Base-by-base conservation (phyloP, 495 filamentous ascomycete genomes). In the Daldinia childiae region DNA sequence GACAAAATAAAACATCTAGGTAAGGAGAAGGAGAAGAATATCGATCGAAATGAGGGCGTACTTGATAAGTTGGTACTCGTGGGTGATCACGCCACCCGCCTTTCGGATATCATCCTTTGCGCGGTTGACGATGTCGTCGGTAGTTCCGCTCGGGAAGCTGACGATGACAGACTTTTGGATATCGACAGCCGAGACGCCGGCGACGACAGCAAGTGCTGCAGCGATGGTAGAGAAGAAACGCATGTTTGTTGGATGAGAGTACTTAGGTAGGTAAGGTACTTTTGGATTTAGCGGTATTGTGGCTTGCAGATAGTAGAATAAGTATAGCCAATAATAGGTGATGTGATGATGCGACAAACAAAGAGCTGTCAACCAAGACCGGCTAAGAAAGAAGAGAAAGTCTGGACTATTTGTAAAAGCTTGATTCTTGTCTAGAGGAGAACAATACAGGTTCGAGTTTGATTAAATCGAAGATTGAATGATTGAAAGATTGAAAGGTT, bases 151-250 rank as follows among this genome's bases (percentile, higher is more conserved):
- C 26, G 90, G 89, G 77, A 92, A 97, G 74, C 86, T 91, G 75
- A 97, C 84, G 66, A 97, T 87, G 57, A 95, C 87, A 55, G 90
- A 87, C 74, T 94, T 92, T 66, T 90, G 85, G 64, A 81, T 69
- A 48, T 85, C 84, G 26, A 86, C 82, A 56, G 86, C 84, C 21
- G 82, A 81, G 48, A 84, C 89, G 65, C 88, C 80, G 43, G 82
- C 83, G 62, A 80, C 66, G 62, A 87, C 72, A 14, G 86, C 83
- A 19, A 93, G 77, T 17, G 87, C 79, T 17, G 85, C 85, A 48
- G 91, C 69, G 58, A 89, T 66, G 51, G 89, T 69, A 27, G 85
- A 73, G 68, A 82, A 76, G 54, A 87, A 74, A 77, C 86, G 91
- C 92, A 94, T 94, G 12, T 15, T 43, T 29, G 14, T 12, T 36